Percentiles rank a stretch among this genome's conserved stretches.
Evolutionary conservation across 202 grass and related monocot species (phyloP).

Genomic region (Miscanthus sacchariflorus): DNA sequence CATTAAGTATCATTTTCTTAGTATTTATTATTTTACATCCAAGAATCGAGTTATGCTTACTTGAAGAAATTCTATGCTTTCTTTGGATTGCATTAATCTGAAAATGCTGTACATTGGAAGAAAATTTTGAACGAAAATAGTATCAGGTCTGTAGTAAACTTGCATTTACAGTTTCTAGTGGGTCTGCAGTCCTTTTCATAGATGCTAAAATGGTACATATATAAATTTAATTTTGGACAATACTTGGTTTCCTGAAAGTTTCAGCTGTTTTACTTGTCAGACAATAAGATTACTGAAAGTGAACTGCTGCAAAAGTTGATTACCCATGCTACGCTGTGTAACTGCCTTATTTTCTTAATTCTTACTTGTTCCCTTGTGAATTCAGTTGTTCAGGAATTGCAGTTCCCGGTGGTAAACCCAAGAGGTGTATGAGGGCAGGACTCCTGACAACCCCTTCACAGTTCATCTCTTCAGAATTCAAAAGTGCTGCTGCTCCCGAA

Average conservation of each 20-base stretch:
- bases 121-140: background rate
- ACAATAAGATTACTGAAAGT: background rate
- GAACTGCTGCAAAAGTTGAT: background rate
- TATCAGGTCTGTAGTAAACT: too few species aligned
- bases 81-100: slow-evolving; percentile 7
- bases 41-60: too few species aligned
- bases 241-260: background rate
- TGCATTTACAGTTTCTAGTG: background rate
- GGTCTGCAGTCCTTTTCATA: background rate
- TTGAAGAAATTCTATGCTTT: background rate
- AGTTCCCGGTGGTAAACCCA: background rate
- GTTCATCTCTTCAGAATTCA: slow-evolving; percentile 1
- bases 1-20: background rate
- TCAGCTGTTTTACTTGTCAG: background rate
- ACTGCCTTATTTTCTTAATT: background rate
- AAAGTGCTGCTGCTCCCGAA: background rate
- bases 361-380: background rate
- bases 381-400: background rate
- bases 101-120: background rate
- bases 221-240: background rate
- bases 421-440: background rate
- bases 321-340: background rate
- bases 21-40: background rate
- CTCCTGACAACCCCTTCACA: background rate
- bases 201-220: background rate